phyloP scores from a whole-genome alignment of 192 early-diverging fungal species.

The Pecoramyces ruminantium region DNA sequence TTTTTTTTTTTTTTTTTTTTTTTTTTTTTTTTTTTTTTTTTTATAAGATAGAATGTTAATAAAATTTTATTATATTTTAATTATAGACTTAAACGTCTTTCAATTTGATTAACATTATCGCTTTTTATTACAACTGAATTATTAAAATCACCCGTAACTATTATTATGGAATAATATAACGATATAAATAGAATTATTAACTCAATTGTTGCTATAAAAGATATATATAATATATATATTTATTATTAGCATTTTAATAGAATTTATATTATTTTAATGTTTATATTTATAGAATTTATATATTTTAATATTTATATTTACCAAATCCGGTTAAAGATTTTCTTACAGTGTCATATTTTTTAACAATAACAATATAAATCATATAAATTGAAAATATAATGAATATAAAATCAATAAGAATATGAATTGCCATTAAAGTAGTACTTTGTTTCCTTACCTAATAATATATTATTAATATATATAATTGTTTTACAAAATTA shows the following conservation, averaged over 20 bases:
- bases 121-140: background rate
- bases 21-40: background rate
- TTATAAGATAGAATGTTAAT: too few relatives aligned
- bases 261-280: too few relatives aligned
- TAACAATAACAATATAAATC: background rate
- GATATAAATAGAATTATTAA: background rate
- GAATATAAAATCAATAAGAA: background rate
- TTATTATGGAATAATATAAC: background rate
- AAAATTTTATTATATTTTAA: slow-evolving; percentile 3
- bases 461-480: too few relatives aligned
- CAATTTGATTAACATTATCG: background rate
- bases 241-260: too few relatives aligned
- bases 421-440: background rate
- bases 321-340: background rate
- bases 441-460: background rate
- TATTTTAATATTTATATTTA: background rate
- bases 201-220: background rate
- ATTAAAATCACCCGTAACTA: background rate
- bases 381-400: background rate
- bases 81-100: background rate
- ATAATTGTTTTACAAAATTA: too few relatives aligned
- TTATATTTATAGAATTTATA: too few relatives aligned
- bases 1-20: background rate
- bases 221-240: too few relatives aligned
- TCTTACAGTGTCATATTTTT: background rate